Evolutionary conservation across 75 land plant genomes (phyloP).

Genomic region (Picea sitchensis): DNA sequence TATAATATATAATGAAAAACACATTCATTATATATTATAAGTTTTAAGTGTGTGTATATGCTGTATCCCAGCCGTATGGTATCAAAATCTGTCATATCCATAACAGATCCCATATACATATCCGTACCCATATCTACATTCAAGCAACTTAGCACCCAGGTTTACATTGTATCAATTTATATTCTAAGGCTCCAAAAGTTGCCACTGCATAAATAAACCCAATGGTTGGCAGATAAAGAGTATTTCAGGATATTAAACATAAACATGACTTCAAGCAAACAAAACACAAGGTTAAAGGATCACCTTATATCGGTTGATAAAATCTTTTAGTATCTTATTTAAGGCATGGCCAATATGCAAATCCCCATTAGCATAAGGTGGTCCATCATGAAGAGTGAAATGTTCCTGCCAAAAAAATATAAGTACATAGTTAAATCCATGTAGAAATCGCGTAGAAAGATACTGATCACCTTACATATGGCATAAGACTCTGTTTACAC

Average conservation of each 20-base stretch:
- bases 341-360: conserved; percentile 97
- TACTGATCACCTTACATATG: neutral
- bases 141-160: too few relatives aligned
- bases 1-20: too few relatives aligned
- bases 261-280: conserved; percentile 9
- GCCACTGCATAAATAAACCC: neutral
- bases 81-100: too few relatives aligned
- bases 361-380: conserved; percentile 98
- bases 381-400: conserved; percentile 96
- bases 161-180: neutral
- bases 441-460: too few relatives aligned
- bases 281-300: neutral
- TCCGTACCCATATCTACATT: too few relatives aligned
- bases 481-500: neutral
- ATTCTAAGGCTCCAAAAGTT: neutral
- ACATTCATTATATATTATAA: too few relatives aligned
- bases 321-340: conserved; percentile 97
- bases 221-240: too few relatives aligned
- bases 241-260: neutral
- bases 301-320: conserved; percentile 97
- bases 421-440: too few relatives aligned
- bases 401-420: conserved; percentile 39
- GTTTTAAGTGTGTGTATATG: too few relatives aligned
- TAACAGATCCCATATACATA: too few relatives aligned
- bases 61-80: too few relatives aligned